phyloP scores from a whole-genome alignment of 305 asterid species.

The Fraxinus dipetala region DNA sequence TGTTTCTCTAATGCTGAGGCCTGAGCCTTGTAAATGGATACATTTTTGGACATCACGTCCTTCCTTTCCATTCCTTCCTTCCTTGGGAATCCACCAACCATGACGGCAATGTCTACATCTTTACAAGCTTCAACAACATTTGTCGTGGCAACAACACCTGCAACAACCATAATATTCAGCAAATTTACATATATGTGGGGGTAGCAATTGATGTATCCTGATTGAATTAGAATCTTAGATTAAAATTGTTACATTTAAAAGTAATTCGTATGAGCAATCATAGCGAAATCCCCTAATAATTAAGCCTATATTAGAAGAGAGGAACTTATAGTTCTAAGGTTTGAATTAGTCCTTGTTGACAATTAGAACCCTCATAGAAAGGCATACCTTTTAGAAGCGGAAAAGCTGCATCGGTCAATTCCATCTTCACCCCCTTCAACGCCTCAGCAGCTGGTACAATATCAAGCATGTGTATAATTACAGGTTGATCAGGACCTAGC shows the following conservation, averaged over 20 bases:
- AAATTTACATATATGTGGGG: not conserved
- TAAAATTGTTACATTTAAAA: not conserved
- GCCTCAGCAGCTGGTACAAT: conserved; percentile 54
- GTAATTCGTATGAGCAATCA: not conserved
- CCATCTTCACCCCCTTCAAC: conserved; percentile 68
- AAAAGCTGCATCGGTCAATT: conserved; percentile 74
- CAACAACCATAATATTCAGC: not conserved
- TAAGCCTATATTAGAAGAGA: not conserved
- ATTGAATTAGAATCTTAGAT: not conserved
- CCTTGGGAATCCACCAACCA: conserved; percentile 72
- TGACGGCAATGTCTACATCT: conserved; percentile 60
- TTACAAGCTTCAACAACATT: conserved; percentile 63
- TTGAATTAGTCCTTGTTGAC: not conserved
- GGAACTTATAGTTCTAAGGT: not conserved
- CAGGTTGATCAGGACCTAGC: conserved; percentile 79
- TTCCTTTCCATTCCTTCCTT: conserved; percentile 89
- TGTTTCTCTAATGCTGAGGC: conserved; percentile 74
- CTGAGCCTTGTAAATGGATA: conserved; percentile 69
- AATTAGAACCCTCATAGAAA: not conserved
- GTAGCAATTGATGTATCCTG: not conserved
- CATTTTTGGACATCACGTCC: conserved; percentile 72
- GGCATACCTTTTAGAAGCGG: conserved; percentile 73
- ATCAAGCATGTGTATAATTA: conserved; percentile 86
- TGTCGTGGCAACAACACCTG: conserved; percentile 78
- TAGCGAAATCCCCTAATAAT: not conserved